Conservation (phyloP, 1,139 yeast species). For the Ogataea hybrid region DNA sequence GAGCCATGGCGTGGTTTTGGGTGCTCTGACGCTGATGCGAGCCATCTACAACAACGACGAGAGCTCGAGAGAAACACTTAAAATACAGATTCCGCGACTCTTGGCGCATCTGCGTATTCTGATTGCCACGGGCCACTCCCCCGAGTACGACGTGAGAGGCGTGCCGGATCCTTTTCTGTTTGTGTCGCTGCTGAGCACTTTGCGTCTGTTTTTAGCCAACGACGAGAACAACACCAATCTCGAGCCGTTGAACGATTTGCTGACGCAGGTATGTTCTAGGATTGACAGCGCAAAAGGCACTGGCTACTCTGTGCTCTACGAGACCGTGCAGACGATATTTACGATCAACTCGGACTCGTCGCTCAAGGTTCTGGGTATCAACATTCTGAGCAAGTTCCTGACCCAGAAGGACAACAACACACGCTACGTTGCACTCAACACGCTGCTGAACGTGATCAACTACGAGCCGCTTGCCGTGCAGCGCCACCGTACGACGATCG, state of each 20-base stretch:
- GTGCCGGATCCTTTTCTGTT: constrained; percentile 86
- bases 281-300: constrained; percentile 77
- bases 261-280: constrained; percentile 89
- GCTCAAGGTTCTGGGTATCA: constrained; percentile 83
- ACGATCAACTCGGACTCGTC: constrained; percentile 76
- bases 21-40: constrained; percentile 61
- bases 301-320: constrained; percentile 83
- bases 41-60: constrained; percentile 50
- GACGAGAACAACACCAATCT: constrained; percentile 40
- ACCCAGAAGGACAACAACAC: constrained; percentile 86
- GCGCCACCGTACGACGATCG: constrained; percentile 83
- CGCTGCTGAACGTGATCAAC: constrained; percentile 76
- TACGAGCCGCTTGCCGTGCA: constrained; percentile 93
- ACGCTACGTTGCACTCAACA: constrained; percentile 89
- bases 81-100: constrained; percentile 48
- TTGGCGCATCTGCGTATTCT: constrained; percentile 60
- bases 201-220: constrained; percentile 44
- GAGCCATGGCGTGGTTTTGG: constrained; percentile 75
- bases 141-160: constrained; percentile 89
- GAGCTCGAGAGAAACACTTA: constrained; percentile 39
- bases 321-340: constrained; percentile 86
- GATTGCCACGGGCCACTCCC: constrained; percentile 67
- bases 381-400: constrained; percentile 83
- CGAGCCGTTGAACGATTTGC: constrained; percentile 75
- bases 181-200: constrained; percentile 56